These are phyloP conservation scores for Aspergillus arachidicola DNA, from an alignment of 2,329 filamentous ascomycete species.

Conservation along the genomic window DNA sequence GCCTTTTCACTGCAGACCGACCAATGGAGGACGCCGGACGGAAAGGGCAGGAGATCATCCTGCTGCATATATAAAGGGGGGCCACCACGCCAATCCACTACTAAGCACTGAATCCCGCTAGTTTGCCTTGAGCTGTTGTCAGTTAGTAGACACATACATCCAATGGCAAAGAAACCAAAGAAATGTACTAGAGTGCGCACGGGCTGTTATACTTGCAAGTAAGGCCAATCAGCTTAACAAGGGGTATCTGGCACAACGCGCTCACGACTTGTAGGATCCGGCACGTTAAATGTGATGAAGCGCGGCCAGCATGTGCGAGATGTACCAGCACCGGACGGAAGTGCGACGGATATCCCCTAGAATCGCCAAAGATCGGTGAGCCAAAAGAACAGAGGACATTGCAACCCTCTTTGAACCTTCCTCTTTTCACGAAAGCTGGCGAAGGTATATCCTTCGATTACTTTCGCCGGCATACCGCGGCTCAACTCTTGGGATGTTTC, in stretches of 20 bases:
- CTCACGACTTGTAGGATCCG: constrained; percentile 13
- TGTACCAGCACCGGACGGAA: constrained; percentile 18
- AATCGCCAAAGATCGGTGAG: too few species aligned
- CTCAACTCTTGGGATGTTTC: background rate
- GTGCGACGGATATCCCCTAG: constrained; percentile 13
- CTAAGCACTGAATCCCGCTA: too few species aligned
- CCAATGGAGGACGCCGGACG: too few species aligned
- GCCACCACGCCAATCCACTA: too few species aligned
- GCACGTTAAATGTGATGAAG: constrained; percentile 30
- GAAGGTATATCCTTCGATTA: background rate
- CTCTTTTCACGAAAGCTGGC: background rate
- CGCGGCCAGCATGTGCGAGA: constrained; percentile 22
- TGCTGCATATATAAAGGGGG: too few species aligned
- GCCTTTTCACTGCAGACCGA: too few species aligned
- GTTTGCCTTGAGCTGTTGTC: too few species aligned
- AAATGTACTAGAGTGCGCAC: background rate
- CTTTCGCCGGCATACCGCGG: background rate
- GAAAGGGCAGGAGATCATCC: too few species aligned
- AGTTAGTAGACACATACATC: background rate
- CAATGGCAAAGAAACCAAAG: background rate
- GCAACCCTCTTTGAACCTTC: background rate
- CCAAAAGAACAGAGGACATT: background rate
- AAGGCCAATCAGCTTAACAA: background rate
- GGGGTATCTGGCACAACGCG: background rate
- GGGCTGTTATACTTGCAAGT: background rate